Percentiles rank a stretch among this genome's conserved stretches.
Conservation (phyloP, 352 stramenopile genomes). For the Phytophthora pluvialis region DNA sequence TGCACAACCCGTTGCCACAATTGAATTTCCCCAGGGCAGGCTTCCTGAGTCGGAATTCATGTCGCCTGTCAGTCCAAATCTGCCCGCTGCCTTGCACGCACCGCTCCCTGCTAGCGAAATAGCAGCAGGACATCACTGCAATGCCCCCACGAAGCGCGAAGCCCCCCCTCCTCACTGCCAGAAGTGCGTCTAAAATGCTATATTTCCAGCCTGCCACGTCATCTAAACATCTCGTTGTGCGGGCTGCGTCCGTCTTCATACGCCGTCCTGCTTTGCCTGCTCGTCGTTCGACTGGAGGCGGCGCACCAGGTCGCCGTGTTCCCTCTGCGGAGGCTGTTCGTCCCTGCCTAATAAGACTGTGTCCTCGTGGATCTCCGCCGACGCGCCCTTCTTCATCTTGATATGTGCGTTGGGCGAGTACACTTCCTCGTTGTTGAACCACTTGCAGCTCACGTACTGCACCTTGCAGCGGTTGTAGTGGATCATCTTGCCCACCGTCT, state of each 20-base stretch:
- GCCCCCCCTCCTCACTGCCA: not conserved
- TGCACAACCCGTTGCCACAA: too few species aligned
- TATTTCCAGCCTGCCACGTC: constrained; percentile 30
- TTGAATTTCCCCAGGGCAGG: too few species aligned
- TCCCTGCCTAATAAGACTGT: constrained; percentile 62
- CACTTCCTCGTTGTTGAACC: constrained; percentile 86
- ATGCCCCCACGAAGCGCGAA: not conserved
- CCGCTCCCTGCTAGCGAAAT: not conserved
- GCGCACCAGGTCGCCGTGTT: constrained; percentile 28
- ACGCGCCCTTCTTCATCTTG: constrained; percentile 72
- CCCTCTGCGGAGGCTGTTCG: constrained; percentile 37
- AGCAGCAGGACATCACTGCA: too few species aligned
- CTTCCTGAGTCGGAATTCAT: too few species aligned
- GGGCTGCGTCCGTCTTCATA: constrained; percentile 5
- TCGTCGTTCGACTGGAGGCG: constrained; percentile 23
- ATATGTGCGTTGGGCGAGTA: constrained; percentile 72
- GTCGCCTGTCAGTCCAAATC: too few species aligned
- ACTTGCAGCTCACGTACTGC: constrained; percentile 87
- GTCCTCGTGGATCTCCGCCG: constrained; percentile 60
- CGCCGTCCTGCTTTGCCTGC: constrained; percentile 10
- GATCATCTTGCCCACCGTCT: constrained; percentile 86
- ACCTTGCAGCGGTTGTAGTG: constrained; percentile 80
- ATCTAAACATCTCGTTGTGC: constrained; percentile 22
- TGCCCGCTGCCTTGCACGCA: too few species aligned
- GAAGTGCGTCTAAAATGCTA: constrained; percentile 36